Evolutionary conservation across 2,329 filamentous ascomycete genomes (phyloP), one percentile per base, ranked within the genome.

Genomic region (Aspergillus awamori): DNA sequence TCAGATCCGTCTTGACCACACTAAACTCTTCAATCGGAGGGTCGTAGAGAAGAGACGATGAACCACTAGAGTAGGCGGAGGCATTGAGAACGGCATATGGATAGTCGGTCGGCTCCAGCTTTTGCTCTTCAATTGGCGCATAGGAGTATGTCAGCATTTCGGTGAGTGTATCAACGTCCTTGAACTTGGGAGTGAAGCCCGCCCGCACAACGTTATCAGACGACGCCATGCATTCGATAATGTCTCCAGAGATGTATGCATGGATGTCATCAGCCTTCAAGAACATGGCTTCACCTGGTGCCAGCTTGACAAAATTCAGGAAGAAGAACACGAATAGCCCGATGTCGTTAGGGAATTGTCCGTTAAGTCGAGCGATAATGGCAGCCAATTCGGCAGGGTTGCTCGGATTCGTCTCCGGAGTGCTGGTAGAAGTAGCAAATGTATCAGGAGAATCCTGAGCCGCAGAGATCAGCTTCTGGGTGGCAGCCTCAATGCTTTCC

Each of bases 141-240:
- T 96, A 97, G 69, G 89, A 91, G 82, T 99, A 99, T 0, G 95
- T 99, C 67, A 99, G 81, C 89, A 97, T 96, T 63, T 87, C 84
- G 36, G 94, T 92, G 10, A 99, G 83, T 0, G 93, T 98, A 57
- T 88, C 80, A 22, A 98, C 92, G 69, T 99, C 95, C 81, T 98
- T 97, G 85, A 97, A 99, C 76, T 99, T 99, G 59, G 95, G 95
- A 0, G 95, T 99, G 78, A 99, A 95, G 47, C 95, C 95, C 0
- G 95, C 95, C 59, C 95, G 92, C 55, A 99, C 93, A 38, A 99
- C 95, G 68, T 99, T 99, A 84, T 99, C 95, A n/a, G 92, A 96
- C 8, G 92, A 90, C 0, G 95, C 95, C 95, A 99, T 99, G 82
- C 95, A 99, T 79, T 99, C 95, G 75, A 99, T 93, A 69, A 99